Evolutionary conservation across 2,329 filamentous ascomycete species (phyloP), one percentile per base, ranked within the genome.

Genomic region (Nakataea oryzae): DNA sequence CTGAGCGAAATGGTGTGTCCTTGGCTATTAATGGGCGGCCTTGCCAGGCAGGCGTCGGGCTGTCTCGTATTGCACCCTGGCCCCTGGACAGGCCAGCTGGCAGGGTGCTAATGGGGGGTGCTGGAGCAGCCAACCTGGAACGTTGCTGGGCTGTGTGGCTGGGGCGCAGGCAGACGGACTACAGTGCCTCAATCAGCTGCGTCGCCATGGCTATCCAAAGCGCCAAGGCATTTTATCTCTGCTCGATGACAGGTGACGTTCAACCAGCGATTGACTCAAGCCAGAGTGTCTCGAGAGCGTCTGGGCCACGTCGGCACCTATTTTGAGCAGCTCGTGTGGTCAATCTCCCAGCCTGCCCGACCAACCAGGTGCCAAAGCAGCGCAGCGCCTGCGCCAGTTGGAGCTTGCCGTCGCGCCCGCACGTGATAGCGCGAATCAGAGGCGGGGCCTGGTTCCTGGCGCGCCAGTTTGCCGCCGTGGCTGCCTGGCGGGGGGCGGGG

Each of bases 401-500:
- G n/a, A n/a, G n/a, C n/a, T n/a, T n/a, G n/a, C n/a, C n/a, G n/a
- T n/a, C n/a, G n/a, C 7, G 8, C 4, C 8, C 3, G 3, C 41
- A 50, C 41, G 41, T 50, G 41, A 50, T 9, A 50, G 41, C 41
- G 41, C 21, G 41, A 50, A n/a, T 14, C 11, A 12, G 12, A 41
- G 34, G 17, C n/a, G n/a, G 41, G 41, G 17, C 6, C 41, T 47
- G 17, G 41, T 21, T 8, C 7, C 41, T 47, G 17, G 3, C 41
- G 41, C 41, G 41, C 2, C 41, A n/a, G 13, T 47, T 21, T n/a
- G 7, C 41, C 21, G n/a, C 41, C 41, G 59, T 21, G 59, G 32
- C 59, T 60, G 59, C 59, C 59, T 55, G 59, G 47, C 29, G 17
- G 24, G 56, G 21, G n/a, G 57, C 57, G 30, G 30, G 27, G 58